Evolutionary conservation across 164 flowering plant genomes (phyloP), one percentile per base, ranked within the genome.

Genomic region (Vitis vinifera): DNA sequence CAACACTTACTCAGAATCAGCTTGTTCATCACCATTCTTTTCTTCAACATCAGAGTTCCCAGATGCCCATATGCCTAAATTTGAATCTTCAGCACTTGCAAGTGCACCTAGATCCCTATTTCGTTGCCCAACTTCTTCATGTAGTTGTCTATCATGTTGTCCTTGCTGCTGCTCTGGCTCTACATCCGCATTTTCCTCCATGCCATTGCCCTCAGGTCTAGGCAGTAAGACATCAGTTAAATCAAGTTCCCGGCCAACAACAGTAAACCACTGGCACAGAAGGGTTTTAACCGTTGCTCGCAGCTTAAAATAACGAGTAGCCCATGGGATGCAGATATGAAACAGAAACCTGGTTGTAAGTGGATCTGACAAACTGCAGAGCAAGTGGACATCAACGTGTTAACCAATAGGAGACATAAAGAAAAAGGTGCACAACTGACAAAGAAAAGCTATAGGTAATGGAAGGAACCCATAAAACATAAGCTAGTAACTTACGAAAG

Each of bases 191-290:
- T 76, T 74, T 74, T 83, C 89, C 67, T 76, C 85, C 10, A 75
- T 79, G 72, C 74, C 78, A 76, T 73, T 77, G 68, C 82, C 88
- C 62, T 85, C 92, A 61, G 88, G 84, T 65, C 68, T 76, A 6
- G 92, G 88, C 68, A 88, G 83, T 66, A 88, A 73, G 58, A 75
- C 85, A 3, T 88, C 88, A 1, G 84, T 83, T 68, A 88, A 82
- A 53, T 87, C 87, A 73, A 88, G 92, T 8, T 84, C 82, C 88
- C 88, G 86, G 55, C 92, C 90, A 72, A 86, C 84, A n/a, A 71
- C 87, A 0, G 77, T 80, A 72, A 88, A 86, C 92, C 92, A 88
- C 48, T 79, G 79, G 61, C 78, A 85, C 9, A 86, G 86, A 29
- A 86, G 68, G 5, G 89, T 77, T 65, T 86, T 88, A 68, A 86